Conservation (phyloP, 768 basidiomycete species). For the Rossbeevera mucosa region DNA sequence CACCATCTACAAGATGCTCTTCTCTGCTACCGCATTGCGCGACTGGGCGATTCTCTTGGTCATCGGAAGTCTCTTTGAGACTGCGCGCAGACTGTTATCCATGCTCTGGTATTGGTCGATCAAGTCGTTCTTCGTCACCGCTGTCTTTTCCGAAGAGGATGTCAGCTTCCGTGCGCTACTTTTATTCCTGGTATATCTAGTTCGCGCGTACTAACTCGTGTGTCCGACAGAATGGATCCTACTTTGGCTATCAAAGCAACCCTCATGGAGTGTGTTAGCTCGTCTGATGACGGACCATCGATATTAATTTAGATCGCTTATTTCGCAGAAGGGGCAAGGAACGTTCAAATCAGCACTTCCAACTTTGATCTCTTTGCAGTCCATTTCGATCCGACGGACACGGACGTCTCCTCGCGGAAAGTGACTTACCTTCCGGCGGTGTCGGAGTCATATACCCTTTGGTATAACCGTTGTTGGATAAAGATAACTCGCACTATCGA, state of each 20-base stretch:
- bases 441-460: constrained; percentile 33
- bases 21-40: constrained; percentile 50
- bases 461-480: constrained; percentile 33
- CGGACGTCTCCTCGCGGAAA: constrained; percentile 22
- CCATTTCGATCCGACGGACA: constrained; percentile 19
- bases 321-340: constrained; percentile 37
- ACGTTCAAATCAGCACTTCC: constrained; percentile 47
- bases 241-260: constrained; percentile 60
- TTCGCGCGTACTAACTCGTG: background rate
- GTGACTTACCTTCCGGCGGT: constrained; percentile 33
- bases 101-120: constrained; percentile 41
- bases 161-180: constrained; percentile 45
- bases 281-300: background rate
- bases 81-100: constrained; percentile 44
- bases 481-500: constrained; percentile 20
- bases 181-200: background rate
- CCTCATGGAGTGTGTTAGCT: constrained; percentile 48
- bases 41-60: constrained; percentile 65
- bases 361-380: constrained; percentile 32
- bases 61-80: constrained; percentile 60
- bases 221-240: constrained; percentile 58
- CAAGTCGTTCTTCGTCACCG: constrained; percentile 59
- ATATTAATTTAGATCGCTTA: background rate
- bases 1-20: constrained; percentile 40
- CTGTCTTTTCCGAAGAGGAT: constrained; percentile 56